These are phyloP conservation scores for Ustilago tritici DNA, from an alignment of 1,284 basidiomycete genomes.

Conservation along the genomic window DNA sequence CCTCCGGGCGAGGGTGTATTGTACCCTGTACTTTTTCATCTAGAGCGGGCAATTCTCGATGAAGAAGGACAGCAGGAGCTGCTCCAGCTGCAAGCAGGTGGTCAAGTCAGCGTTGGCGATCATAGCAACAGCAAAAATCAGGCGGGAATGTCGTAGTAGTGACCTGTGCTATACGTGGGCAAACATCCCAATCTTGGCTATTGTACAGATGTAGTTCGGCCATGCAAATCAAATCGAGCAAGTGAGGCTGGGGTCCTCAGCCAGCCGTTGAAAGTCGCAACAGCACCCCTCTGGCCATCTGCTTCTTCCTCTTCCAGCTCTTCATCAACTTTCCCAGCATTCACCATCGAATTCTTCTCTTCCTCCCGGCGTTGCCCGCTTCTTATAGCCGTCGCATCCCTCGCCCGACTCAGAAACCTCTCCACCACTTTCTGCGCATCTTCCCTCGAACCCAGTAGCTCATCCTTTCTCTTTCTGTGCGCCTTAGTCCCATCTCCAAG, in stretches of 20 bases:
- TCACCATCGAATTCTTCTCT: background rate
- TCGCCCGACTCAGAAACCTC: conserved; percentile 17
- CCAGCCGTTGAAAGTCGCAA: conserved; percentile 16
- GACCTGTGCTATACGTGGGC: too few species aligned
- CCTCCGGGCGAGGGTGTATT: too few species aligned
- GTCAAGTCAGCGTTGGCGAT: too few species aligned
- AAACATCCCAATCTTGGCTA: too few species aligned
- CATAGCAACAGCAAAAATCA: background rate
- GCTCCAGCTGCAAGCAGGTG: background rate
- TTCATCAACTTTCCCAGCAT: background rate
- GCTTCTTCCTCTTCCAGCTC: background rate
- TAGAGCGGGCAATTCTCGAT: background rate
- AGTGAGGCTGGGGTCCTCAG: conserved; percentile 19
- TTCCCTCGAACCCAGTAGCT: conserved; percentile 20
- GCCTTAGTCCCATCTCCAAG: conserved; percentile 11
- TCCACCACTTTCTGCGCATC: conserved; percentile 11
- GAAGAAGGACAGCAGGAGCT: background rate
- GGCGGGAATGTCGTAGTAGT: too few species aligned
- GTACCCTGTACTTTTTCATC: background rate
- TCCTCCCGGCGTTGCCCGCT: background rate
- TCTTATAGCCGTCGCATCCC: conserved; percentile 23
- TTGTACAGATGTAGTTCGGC: background rate
- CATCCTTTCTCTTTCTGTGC: conserved; percentile 25
- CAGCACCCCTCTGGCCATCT: background rate
- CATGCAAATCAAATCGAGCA: conserved; percentile 22